Base-by-base conservation (phyloP, 495 filamentous ascomycete genomes). In the Hyaloscypha hepaticicola region DNA sequence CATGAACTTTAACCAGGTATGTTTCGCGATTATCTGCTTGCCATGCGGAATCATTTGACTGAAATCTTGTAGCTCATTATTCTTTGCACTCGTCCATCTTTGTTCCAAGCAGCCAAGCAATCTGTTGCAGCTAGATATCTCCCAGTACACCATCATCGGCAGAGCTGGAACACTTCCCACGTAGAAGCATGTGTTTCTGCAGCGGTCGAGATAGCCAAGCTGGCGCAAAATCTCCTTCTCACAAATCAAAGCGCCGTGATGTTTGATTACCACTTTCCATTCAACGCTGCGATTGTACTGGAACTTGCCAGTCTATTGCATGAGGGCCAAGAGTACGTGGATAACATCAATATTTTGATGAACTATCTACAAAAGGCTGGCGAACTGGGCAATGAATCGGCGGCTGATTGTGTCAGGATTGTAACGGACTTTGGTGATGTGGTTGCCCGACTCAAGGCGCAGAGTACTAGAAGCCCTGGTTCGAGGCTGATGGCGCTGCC, bases 231-330 rank as follows among this genome's bases (percentile, higher is more conserved):
- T 11, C 63, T 65, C 2, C 72, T 80, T 2, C 75, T 65, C 4
- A 60, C 66, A 11, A 65, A 70, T 27, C 72, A 73, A 4, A 45
- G 11, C 9, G 38, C 38, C 11, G 9, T 45, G 0, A 9, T 45
- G 11, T 45, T 73, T 11, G 77, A 77, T 19, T 70, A 78, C 57
- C 78, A 80, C 69, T 70, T 76, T 58, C 64, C 78, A 38, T 80
- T 80, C 73, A 80, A 77, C 68, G 78, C 78, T 8, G 77, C 76
- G 57, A 66, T 78, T 50, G 69, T 78, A 45, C 72, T 80, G 19
- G 65, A 74, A 38, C 72, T 80, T 67, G 68, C 75, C 41, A 72
- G 74, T 52, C 72, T 78, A 27, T 50, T 74, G 11, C 73, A 70
- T 50, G 56, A 70, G 21, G 73, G 73, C 49, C 21, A 16, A 8